phyloP scores from a whole-genome alignment of 805 yeast species.

The Ogataea sp. region DNA sequence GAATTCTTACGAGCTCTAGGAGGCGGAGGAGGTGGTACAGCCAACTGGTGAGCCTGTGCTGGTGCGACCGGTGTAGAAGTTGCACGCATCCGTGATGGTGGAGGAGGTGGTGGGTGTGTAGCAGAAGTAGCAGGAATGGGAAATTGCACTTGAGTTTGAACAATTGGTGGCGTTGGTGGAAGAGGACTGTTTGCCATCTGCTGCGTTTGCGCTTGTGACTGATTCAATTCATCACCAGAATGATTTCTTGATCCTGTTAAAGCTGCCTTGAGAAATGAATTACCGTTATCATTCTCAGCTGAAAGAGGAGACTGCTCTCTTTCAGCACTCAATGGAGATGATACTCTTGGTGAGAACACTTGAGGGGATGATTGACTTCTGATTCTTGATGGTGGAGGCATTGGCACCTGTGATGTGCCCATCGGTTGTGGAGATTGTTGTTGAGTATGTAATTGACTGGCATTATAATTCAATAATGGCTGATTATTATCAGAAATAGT shows the following conservation, averaged over 20 bases:
- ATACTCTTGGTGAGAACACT: conserved; percentile 10
- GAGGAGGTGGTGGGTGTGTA: conserved; percentile 5
- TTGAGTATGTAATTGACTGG: conserved; percentile 2
- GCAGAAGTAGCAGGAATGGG: conserved; percentile 1
- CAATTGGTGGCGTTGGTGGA: conserved; percentile 10
- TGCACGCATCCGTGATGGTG: conserved; percentile 7
- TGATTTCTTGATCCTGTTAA: background rate
- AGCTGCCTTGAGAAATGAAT: background rate
- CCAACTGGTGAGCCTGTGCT: conserved; percentile 1
- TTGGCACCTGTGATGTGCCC: background rate
- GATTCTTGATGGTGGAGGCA: conserved; percentile 7
- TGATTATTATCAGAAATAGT: conserved; percentile 4
- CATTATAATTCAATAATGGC: conserved; percentile 1
- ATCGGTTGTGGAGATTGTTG: conserved; percentile 1
- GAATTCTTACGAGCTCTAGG: conserved; percentile 7
- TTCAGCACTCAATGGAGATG: conserved; percentile 16
- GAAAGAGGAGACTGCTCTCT: too few species aligned
- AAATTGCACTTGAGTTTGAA: conserved; percentile 3
- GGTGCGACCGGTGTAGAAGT: conserved; percentile 6
- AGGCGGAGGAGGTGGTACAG: conserved; percentile 30
- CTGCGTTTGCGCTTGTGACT: too few species aligned
- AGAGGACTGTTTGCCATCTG: too few species aligned
- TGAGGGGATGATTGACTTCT: conserved; percentile 17
- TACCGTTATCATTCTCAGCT: conserved; percentile 6
- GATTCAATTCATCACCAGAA: conserved; percentile 11